Evolutionary conservation across 176 grass and related monocot species (phyloP).

Genomic region (Themeda triandra): DNA sequence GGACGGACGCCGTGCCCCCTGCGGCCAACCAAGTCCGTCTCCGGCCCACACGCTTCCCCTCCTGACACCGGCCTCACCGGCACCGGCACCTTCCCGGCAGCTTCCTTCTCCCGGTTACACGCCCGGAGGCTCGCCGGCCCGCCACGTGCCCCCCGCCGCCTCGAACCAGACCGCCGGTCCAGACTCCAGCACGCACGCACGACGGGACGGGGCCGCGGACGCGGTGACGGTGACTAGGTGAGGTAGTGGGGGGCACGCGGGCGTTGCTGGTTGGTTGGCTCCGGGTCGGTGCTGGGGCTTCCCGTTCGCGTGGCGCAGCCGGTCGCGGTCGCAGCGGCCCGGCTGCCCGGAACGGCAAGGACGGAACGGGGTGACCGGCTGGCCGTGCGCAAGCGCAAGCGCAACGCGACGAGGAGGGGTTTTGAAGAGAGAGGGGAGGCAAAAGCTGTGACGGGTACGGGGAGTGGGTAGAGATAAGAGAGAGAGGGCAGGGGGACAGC

Average conservation of each 20-base stretch:
- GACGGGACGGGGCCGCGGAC: too few species aligned
- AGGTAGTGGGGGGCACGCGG: too few species aligned
- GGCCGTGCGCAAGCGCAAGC: neutral
- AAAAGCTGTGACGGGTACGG: constrained; percentile 18
- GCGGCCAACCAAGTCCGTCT: too few species aligned
- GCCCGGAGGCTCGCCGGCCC: too few species aligned
- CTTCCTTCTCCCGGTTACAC: neutral
- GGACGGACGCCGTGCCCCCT: too few species aligned
- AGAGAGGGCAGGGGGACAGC: neutral
- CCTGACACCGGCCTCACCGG: too few species aligned
- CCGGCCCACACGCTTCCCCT: too few species aligned
- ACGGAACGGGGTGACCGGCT: neutral
- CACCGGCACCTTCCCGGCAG: neutral
- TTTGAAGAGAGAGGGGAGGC: neutral
- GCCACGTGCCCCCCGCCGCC: neutral
- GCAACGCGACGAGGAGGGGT: constrained; percentile 7
- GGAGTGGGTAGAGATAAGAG: neutral
- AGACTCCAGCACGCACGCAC: too few species aligned
- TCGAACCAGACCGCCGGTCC: too few species aligned
- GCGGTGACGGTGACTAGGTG: too few species aligned
- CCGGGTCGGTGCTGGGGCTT: neutral
- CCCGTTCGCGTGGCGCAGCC: neutral
- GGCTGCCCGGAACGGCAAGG: constrained; percentile 25
- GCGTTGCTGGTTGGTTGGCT: neutral
- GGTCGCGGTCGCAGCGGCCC: neutral